A percentile compares a stretch with the other conserved stretches of the same genome.
These are phyloP conservation scores for Danielia oregonensis DNA, from an alignment of 805 yeast genomes.

Conservation along the genomic window DNA sequence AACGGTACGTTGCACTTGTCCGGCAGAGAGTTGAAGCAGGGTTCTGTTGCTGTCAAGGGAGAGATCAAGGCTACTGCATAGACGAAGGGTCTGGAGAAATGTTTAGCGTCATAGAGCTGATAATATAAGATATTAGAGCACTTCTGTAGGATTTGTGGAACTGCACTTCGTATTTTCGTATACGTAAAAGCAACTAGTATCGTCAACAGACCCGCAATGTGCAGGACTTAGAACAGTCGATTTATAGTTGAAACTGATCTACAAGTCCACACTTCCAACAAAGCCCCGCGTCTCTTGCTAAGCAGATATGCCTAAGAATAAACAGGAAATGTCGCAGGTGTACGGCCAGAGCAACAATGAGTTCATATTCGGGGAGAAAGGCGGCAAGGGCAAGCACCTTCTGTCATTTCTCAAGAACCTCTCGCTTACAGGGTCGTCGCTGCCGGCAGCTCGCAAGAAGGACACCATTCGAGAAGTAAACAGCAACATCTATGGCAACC, in stretches of 20 bases:
- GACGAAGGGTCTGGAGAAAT: background rate
- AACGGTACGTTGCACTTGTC: conserved; percentile 63
- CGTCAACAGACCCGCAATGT: too few species aligned
- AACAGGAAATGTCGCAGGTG: conserved; percentile 43
- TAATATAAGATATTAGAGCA: background rate
- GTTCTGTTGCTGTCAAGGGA: conserved; percentile 53
- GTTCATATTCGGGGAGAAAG: conserved; percentile 63
- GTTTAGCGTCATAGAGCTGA: conserved; percentile 1
- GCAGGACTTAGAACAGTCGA: too few species aligned
- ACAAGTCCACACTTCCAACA: too few species aligned
- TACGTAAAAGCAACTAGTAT: too few species aligned
- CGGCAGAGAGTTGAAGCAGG: conserved; percentile 63
- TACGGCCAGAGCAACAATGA: conserved; percentile 44
- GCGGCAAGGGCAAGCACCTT: conserved; percentile 61
- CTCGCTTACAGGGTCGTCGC: conserved; percentile 30
- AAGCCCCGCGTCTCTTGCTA: too few species aligned
- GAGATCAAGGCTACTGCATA: conserved; percentile 30
- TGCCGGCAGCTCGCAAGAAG: conserved; percentile 10
- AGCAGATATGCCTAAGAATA: conserved; percentile 44
- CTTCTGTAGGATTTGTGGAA: too few species aligned
- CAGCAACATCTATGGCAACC: conserved; percentile 37
- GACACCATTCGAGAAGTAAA: conserved; percentile 26
- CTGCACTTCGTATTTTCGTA: too few species aligned
- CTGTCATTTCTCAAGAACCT: conserved; percentile 48
- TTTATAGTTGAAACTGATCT: too few species aligned